phyloP scores from a whole-genome alignment of 441 rosid genomes.

The Isatis lusitanica region DNA sequence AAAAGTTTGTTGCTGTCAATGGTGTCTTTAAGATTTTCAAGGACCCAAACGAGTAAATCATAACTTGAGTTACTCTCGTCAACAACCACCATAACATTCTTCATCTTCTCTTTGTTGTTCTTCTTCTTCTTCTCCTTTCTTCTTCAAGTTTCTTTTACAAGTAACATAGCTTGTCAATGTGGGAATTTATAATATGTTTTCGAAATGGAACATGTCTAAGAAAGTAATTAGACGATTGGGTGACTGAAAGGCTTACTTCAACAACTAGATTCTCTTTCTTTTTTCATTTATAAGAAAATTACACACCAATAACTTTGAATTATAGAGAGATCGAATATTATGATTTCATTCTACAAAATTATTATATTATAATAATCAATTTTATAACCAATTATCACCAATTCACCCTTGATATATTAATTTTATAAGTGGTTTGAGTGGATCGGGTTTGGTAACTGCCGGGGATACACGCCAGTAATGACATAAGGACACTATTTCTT shows the following conservation, averaged over 20 bases:
- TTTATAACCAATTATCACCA: not conserved
- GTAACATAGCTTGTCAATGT: slow-evolving; percentile 6
- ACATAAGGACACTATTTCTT: not conserved
- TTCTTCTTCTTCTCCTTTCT: not conserved
- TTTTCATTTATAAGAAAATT: not conserved
- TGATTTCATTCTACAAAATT: not conserved
- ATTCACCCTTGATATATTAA: not conserved
- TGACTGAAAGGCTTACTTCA: slow-evolving; percentile 28
- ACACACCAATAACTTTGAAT: not conserved
- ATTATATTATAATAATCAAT: not conserved
- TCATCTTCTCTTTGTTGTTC: slow-evolving; percentile 16
- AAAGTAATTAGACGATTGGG: slow-evolving; percentile 25
- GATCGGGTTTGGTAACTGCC: slow-evolving; percentile 33
- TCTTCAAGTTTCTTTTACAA: slow-evolving; percentile 4
- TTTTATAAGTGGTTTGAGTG: slow-evolving; percentile 11
- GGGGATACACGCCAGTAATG: slow-evolving; percentile 30
- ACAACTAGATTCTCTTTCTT: slow-evolving; percentile 14
- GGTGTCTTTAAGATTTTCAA: slow-evolving; percentile 49
- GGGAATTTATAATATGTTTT: slow-evolving; percentile 18
- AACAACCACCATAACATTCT: slow-evolving; percentile 57
- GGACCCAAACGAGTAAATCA: slow-evolving; percentile 54
- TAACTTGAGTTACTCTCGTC: slow-evolving; percentile 57
- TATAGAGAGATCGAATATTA: slow-evolving; percentile 1
- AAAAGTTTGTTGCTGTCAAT: slow-evolving; percentile 36
- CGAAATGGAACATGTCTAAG: slow-evolving; percentile 13